Evolutionary conservation across 176 grass and related monocot genomes (phyloP).

Genomic region (Eleusine indica): DNA sequence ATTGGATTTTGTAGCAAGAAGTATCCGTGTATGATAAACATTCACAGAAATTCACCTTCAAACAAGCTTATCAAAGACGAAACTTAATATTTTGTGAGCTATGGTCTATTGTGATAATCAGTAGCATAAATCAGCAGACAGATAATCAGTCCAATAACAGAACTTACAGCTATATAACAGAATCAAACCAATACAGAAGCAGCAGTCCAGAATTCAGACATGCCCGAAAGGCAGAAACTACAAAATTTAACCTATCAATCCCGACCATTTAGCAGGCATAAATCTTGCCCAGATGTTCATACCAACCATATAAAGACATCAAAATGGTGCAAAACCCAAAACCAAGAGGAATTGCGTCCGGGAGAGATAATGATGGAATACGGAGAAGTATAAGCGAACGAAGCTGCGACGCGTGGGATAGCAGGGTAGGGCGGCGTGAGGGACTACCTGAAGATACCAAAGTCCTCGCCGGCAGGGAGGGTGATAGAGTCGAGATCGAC

Average conservation of each 20-base stretch:
- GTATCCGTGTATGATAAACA: neutral
- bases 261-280: neutral
- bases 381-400: neutral
- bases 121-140: neutral
- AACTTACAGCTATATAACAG: neutral
- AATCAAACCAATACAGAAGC: neutral
- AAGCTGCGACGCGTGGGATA: neutral
- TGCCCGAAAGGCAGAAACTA: no score
- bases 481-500: constrained; percentile 66
- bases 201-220: neutral
- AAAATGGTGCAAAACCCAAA: neutral
- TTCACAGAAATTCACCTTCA: neutral
- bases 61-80: neutral
- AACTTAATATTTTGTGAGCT: neutral
- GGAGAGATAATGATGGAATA: no score
- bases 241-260: neutral
- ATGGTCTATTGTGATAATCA: no score
- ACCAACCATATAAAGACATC: neutral
- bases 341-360: neutral
- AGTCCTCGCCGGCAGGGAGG: constrained; percentile 73
- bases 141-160: neutral
- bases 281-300: neutral
- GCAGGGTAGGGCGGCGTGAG: neutral
- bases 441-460: constrained; percentile 67
- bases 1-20: neutral